These are phyloP conservation scores for Trypanosoma vivax DNA, from an alignment of 208 protist species.

Conservation along the genomic window DNA sequence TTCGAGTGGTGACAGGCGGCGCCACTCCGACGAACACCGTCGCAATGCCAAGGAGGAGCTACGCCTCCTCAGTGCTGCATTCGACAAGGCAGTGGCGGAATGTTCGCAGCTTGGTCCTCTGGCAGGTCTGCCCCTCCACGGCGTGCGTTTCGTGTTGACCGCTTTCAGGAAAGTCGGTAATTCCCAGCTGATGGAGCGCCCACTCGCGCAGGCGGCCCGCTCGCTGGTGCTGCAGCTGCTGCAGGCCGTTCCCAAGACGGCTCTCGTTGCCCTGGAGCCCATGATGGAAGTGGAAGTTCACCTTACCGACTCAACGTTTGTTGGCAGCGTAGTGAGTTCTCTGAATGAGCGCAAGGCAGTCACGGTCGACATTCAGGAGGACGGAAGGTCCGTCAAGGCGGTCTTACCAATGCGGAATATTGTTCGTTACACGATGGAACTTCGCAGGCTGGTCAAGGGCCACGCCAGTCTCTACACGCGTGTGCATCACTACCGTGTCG, in stretches of 20 bases:
- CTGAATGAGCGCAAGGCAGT: conserved; percentile 76
- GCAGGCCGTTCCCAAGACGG: conserved; percentile 18
- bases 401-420: conserved; percentile 80
- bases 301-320: conserved; percentile 62
- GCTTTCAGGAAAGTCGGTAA: conserved; percentile 43
- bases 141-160: conserved; percentile 55
- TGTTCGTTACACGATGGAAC: conserved; percentile 79
- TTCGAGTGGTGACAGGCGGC: conserved; percentile 2
- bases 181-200: conserved; percentile 33
- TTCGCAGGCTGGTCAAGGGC: conserved; percentile 81
- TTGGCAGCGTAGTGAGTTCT: conserved; percentile 64
- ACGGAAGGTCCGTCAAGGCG: conserved; percentile 65
- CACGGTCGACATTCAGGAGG: conserved; percentile 76
- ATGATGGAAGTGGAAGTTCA: conserved; percentile 88
- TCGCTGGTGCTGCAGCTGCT: conserved; percentile 41
- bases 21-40: conserved; percentile 18
- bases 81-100: conserved; percentile 37
- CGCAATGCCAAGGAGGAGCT: conserved; percentile 49
- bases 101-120: conserved; percentile 63
- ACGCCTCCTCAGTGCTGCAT: conserved; percentile 29
- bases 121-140: conserved; percentile 67
- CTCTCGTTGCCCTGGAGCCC: conserved; percentile 67
- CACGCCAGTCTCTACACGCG: conserved; percentile 75
- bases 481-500: conserved; percentile 61
- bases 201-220: conserved; percentile 41